Evolutionary conservation across 2,329 filamentous ascomycete species (phyloP).

Genomic region (Colletotrichum musae): DNA sequence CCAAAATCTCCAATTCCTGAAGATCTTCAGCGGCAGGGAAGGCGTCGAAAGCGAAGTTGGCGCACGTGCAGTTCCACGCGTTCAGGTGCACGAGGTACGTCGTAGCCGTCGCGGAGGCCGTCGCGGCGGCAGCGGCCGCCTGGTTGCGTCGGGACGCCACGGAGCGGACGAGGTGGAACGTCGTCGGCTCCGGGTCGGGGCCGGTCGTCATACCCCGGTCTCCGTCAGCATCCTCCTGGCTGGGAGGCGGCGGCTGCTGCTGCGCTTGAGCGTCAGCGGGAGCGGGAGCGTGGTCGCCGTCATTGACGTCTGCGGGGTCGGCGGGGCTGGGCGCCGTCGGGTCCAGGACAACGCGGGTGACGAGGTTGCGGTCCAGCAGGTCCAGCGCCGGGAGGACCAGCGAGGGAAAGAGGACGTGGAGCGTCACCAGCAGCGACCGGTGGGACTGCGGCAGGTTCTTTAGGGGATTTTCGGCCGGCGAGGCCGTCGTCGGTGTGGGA

Average conservation of each 20-base stretch:
- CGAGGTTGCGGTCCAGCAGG: constrained; percentile 83
- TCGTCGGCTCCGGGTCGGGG: constrained; percentile 21
- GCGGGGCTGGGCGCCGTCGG: not conserved
- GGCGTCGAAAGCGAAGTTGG: constrained; percentile 82
- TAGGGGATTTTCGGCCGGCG: constrained; percentile 37
- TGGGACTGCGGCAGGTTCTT: constrained; percentile 53
- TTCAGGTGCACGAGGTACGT: constrained; percentile 79
- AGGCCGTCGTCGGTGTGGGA: constrained; percentile 10
- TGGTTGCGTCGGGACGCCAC: constrained; percentile 51
- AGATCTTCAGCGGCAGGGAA: constrained; percentile 62
- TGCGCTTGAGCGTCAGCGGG: too few species aligned
- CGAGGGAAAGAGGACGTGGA: constrained; percentile 88
- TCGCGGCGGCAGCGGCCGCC: constrained; percentile 43
- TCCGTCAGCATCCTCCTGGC: constrained; percentile 18
- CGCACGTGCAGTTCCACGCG: constrained; percentile 93
- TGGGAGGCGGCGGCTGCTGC: not conserved
- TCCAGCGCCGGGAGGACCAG: constrained; percentile 89
- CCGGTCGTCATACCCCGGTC: constrained; percentile 16
- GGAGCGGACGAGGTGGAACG: constrained; percentile 77
- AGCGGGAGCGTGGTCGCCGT: not conserved
- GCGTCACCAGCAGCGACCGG: constrained; percentile 76
- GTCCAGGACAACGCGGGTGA: constrained; percentile 67
- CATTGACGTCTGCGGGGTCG: constrained; percentile 24
- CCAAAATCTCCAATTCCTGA: constrained; percentile 28
- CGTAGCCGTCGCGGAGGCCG: constrained; percentile 40